Evolutionary conservation across 768 basidiomycete genomes (phyloP).

Genomic region (Mycena galopus): DNA sequence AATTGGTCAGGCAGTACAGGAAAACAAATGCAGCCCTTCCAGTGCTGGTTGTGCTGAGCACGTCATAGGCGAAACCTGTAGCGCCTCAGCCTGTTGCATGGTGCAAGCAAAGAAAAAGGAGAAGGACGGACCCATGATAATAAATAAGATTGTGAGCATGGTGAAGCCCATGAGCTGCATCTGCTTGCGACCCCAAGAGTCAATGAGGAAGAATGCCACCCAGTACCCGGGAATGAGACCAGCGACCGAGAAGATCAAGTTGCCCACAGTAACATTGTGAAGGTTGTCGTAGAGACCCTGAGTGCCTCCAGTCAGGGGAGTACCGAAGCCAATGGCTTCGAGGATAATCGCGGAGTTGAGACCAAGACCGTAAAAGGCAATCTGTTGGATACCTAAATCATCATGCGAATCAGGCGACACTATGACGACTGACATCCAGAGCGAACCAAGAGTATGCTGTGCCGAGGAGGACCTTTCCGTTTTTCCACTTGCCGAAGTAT

Average conservation of each 20-base stretch:
- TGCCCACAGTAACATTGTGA: conserved; percentile 77
- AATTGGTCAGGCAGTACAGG: conserved; percentile 86
- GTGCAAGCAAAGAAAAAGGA: neutral
- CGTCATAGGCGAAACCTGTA: conserved; percentile 65
- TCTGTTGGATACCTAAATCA: conserved; percentile 50
- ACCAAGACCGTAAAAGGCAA: conserved; percentile 91
- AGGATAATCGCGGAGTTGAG: conserved; percentile 86
- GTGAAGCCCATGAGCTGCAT: conserved; percentile 85
- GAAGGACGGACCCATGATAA: conserved; percentile 71
- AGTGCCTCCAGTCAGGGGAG: conserved; percentile 37
- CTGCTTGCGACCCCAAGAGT: conserved; percentile 83
- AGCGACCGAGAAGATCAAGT: conserved; percentile 79
- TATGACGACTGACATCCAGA: conserved; percentile 68
- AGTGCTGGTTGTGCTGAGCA: conserved; percentile 59
- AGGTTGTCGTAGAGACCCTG: conserved; percentile 67
- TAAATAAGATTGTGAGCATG: conserved; percentile 73
- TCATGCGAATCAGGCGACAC: neutral
- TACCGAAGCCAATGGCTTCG: conserved; percentile 80
- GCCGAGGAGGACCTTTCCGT: conserved; percentile 81
- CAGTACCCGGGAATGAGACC: conserved; percentile 90
- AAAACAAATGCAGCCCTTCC: conserved; percentile 76
- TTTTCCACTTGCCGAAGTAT: conserved; percentile 74
- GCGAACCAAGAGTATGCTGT: conserved; percentile 91
- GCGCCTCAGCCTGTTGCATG: neutral
- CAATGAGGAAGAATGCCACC: conserved; percentile 72